Evolutionary conservation across 2,329 filamentous ascomycete genomes (phyloP).

Genomic region (Fusarium pilosicola): DNA sequence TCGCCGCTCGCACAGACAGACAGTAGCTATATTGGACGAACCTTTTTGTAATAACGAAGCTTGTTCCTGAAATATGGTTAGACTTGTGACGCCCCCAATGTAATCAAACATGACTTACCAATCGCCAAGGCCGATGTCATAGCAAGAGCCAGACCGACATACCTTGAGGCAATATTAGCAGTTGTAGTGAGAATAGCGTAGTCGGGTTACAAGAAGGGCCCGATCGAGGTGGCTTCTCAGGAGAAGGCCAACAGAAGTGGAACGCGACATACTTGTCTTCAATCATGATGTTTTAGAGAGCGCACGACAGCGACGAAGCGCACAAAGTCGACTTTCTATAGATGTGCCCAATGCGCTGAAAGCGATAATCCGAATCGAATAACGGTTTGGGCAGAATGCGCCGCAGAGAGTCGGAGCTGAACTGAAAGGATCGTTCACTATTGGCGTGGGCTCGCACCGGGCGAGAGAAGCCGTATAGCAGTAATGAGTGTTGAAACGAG

Average conservation of each 20-base stretch:
- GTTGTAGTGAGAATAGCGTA: not conserved
- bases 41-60: slow-evolving; percentile 99
- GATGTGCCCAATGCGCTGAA: slow-evolving; percentile 21
- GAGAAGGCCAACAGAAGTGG: slow-evolving; percentile 2
- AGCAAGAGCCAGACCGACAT: slow-evolving; percentile 79
- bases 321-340: slow-evolving; percentile 3
- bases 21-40: slow-evolving; percentile 51
- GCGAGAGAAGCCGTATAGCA: slow-evolving; percentile 31
- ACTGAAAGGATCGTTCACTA: slow-evolving; percentile 13
- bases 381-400: slow-evolving; percentile 14
- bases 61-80: slow-evolving; percentile 71
- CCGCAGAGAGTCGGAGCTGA: slow-evolving; percentile 3
- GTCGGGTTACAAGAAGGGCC: slow-evolving; percentile 4
- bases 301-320: slow-evolving; percentile 32
- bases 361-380: not conserved
- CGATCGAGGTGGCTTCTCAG: slow-evolving; percentile 6
- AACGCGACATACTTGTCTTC: slow-evolving; percentile 52
- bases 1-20: not conserved
- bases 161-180: slow-evolving; percentile 59
- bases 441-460: slow-evolving; percentile 41
- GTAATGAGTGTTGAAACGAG: slow-evolving; percentile 30
- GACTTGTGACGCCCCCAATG: slow-evolving; percentile 2
- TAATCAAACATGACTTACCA: slow-evolving; percentile 60
- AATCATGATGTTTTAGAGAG: slow-evolving; percentile 46
- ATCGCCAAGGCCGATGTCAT: slow-evolving; percentile 80